A percentile compares a stretch with the other conserved stretches of the same genome.
Conservation (phyloP, 2,329 filamentous ascomycete species). For the Scedosporium aurantiacum region DNA sequence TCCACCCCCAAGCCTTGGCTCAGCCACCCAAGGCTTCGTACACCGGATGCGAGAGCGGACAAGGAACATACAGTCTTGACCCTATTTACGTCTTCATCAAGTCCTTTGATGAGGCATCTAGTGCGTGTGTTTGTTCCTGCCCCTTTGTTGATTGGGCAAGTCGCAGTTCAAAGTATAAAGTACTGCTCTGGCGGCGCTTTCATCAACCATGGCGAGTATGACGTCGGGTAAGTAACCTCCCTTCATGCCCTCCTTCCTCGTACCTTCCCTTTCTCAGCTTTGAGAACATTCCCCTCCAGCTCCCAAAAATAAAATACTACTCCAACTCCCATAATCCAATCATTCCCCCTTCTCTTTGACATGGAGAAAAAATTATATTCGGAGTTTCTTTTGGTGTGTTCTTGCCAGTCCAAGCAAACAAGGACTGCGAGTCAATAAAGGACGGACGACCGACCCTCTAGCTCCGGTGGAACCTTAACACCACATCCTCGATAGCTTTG, state of each 20-base stretch:
- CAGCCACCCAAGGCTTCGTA: background rate
- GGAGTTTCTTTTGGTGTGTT: too few species aligned
- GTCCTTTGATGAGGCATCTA: background rate
- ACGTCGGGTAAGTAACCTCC: slow-evolving; percentile 32
- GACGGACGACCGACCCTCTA: background rate
- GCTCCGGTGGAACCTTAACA: background rate
- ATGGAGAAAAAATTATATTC: too few species aligned
- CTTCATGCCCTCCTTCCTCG: slow-evolving; percentile 21
- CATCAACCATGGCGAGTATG: slow-evolving; percentile 27
- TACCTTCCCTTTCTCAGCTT: slow-evolving; percentile 21
- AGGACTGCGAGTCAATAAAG: too few species aligned
- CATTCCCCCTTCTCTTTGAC: too few species aligned
- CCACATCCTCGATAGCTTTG: background rate
- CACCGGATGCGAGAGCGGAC: background rate
- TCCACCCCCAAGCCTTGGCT: background rate
- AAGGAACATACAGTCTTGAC: background rate
- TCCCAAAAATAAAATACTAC: background rate
- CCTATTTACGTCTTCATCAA: background rate
- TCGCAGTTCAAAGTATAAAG: background rate
- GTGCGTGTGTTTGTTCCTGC: background rate
- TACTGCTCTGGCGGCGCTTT: background rate
- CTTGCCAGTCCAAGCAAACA: too few species aligned
- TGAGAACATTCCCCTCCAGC: background rate
- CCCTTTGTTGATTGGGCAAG: background rate
- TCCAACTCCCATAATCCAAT: too few species aligned